These are phyloP conservation scores for Artemisia argyi DNA, from an alignment of 129 eudicot species.

Conservation along the genomic window DNA sequence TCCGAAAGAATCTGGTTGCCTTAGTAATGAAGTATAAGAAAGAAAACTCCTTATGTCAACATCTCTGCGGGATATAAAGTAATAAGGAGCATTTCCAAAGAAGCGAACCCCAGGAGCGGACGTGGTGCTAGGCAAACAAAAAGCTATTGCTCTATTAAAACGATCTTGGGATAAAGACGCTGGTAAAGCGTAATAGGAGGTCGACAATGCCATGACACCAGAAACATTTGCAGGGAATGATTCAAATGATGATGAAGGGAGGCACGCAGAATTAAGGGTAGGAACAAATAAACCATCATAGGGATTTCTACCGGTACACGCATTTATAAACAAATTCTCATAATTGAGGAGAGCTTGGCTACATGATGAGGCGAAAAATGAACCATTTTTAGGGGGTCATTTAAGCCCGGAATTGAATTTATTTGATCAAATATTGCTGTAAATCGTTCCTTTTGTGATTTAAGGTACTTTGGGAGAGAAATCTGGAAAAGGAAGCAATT, in stretches of 20 bases:
- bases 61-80: background rate
- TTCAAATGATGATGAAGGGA: slow-evolving; percentile 17
- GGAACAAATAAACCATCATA: background rate
- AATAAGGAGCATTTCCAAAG: slow-evolving; percentile 19
- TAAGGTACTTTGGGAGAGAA: too few relatives aligned
- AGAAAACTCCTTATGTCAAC: slow-evolving; percentile 20
- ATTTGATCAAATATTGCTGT: too few relatives aligned
- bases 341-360: slow-evolving; percentile 11
- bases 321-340: background rate
- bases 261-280: slow-evolving; percentile 6
- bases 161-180: background rate
- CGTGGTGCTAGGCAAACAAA: slow-evolving; percentile 19
- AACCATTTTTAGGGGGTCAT: too few relatives aligned
- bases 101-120: slow-evolving; percentile 11
- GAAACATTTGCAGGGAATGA: slow-evolving; percentile 14
- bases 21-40: slow-evolving; percentile 26
- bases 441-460: too few relatives aligned
- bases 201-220: slow-evolving; percentile 19
- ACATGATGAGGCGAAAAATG: too few relatives aligned
- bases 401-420: too few relatives aligned
- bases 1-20: slow-evolving; percentile 7
- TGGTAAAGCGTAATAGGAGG: slow-evolving; percentile 10
- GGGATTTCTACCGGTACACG: slow-evolving; percentile 16
- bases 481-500: too few relatives aligned
- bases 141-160: slow-evolving; percentile 1